Evolutionary conservation across 2,329 filamentous ascomycete genomes (phyloP).

Genomic region (Phaeosphaeria sp.): DNA sequence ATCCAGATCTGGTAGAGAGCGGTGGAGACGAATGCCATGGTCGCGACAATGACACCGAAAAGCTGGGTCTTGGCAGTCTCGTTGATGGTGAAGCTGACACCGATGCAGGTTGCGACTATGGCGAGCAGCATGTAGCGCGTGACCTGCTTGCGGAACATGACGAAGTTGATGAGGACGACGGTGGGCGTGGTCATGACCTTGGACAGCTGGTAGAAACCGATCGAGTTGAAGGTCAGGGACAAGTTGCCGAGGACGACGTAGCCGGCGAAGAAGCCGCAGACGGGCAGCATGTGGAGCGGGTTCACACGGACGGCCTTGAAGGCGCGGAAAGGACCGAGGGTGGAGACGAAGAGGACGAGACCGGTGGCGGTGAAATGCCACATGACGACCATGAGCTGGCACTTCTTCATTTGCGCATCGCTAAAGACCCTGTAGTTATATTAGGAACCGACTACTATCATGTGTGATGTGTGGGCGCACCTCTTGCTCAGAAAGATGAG

Average conservation of each 20-base stretch:
- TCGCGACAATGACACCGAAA: constrained; percentile 52
- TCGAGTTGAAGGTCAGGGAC: constrained; percentile 55
- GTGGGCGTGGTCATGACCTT: constrained; percentile 59
- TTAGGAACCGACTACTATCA: constrained; percentile 23
- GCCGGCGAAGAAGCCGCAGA: constrained; percentile 56
- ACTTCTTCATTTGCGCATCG: constrained; percentile 52
- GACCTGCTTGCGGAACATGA: constrained; percentile 52
- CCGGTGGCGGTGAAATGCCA: constrained; percentile 57
- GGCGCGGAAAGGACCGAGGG: constrained; percentile 51
- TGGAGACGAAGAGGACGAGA: constrained; percentile 53
- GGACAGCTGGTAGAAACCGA: constrained; percentile 57
- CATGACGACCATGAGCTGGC: constrained; percentile 57
- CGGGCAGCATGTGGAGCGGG: constrained; percentile 53
- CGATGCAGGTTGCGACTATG: constrained; percentile 52
- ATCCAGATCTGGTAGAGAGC: constrained; percentile 59
- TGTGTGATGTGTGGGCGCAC: constrained; percentile 31
- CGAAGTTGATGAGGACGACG: constrained; percentile 55
- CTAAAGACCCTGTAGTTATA: constrained; percentile 50
- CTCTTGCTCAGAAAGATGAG: constrained; percentile 56
- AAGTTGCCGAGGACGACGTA: constrained; percentile 57
- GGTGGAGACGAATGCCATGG: constrained; percentile 53
- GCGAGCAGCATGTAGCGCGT: constrained; percentile 51
- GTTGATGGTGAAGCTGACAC: constrained; percentile 54
- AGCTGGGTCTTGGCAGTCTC: constrained; percentile 49
- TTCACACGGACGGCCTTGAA: constrained; percentile 55